A percentile compares a stretch with the other conserved stretches of the same genome.
phyloP scores from a whole-genome alignment of 2,329 filamentous ascomycete species.

The Paracorniculantispora psalliotae region DNA sequence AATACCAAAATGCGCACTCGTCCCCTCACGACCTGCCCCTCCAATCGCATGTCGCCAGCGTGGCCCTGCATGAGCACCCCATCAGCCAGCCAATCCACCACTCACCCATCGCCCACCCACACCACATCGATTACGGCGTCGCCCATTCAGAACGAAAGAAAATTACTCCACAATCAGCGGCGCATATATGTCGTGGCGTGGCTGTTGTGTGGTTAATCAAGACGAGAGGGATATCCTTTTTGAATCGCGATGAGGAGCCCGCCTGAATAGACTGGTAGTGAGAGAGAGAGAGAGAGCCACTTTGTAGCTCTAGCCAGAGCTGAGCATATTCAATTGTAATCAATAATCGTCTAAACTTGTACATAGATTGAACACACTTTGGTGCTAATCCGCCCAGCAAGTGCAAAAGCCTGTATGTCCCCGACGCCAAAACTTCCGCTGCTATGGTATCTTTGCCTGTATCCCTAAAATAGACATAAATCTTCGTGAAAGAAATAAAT shows the following conservation, averaged over 20 bases:
- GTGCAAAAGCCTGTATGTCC: background rate
- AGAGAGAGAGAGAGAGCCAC: too few relatives aligned
- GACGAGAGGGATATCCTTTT: background rate
- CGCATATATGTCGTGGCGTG: background rate
- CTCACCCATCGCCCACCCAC: background rate
- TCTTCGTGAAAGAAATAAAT: background rate
- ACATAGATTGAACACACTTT: background rate
- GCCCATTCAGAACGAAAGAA: background rate
- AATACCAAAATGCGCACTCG: too few relatives aligned
- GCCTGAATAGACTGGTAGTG: too few relatives aligned
- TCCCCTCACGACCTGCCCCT: background rate
- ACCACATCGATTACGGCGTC: background rate
- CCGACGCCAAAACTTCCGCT: background rate
- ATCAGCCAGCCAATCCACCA: conserved; percentile 6
- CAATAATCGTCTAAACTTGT: background rate
- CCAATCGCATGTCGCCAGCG: conserved; percentile 9
- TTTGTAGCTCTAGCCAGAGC: background rate
- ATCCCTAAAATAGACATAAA: background rate
- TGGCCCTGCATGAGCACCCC: conserved; percentile 14
- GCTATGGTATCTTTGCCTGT: background rate
- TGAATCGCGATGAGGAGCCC: too few relatives aligned
- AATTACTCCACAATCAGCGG: background rate
- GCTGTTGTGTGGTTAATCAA: background rate
- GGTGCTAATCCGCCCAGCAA: background rate
- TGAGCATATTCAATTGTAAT: background rate